phyloP scores from a whole-genome alignment of 2,329 filamentous ascomycete genomes.

The Arthrobotrys megalospora region DNA sequence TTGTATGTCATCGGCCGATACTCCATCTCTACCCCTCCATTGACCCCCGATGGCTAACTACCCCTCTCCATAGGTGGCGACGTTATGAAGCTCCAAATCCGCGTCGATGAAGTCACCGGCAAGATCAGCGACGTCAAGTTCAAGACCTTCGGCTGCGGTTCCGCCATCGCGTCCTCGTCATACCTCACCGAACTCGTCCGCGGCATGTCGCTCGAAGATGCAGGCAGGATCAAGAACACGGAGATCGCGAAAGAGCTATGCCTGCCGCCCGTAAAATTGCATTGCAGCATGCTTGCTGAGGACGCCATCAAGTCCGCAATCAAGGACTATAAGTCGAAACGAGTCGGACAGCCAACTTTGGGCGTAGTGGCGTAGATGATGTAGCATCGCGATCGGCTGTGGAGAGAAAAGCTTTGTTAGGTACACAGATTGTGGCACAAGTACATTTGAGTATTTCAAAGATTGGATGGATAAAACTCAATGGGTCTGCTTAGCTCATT shows the following conservation, averaged over 20 bases:
- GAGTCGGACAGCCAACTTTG: constrained; percentile 67
- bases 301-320: constrained; percentile 95
- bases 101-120: constrained; percentile 84
- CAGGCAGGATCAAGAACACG: constrained; percentile 92
- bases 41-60: constrained; percentile 12
- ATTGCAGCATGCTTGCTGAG: constrained; percentile 93
- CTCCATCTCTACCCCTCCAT: constrained; percentile 13
- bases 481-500: constrained; percentile 44
- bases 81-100: constrained; percentile 94
- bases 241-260: constrained; percentile 98
- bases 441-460: constrained; percentile 32
- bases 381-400: constrained; percentile 19
- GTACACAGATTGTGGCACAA: constrained; percentile 20
- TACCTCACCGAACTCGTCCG: constrained; percentile 95
- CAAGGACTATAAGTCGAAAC: constrained; percentile 91
- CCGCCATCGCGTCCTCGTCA: constrained; percentile 92
- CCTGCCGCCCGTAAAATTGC: constrained; percentile 88
- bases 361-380: constrained; percentile 56
- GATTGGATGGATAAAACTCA: constrained; percentile 24
- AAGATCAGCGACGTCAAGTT: constrained; percentile 96
- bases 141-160: constrained; percentile 97
- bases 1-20: constrained; percentile 40
- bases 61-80: constrained; percentile 73
- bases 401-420: constrained; percentile 23
- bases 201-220: constrained; percentile 96